Evolutionary conservation across 257 asterid genomes (phyloP).

Genomic region (Solanum microdontum): DNA sequence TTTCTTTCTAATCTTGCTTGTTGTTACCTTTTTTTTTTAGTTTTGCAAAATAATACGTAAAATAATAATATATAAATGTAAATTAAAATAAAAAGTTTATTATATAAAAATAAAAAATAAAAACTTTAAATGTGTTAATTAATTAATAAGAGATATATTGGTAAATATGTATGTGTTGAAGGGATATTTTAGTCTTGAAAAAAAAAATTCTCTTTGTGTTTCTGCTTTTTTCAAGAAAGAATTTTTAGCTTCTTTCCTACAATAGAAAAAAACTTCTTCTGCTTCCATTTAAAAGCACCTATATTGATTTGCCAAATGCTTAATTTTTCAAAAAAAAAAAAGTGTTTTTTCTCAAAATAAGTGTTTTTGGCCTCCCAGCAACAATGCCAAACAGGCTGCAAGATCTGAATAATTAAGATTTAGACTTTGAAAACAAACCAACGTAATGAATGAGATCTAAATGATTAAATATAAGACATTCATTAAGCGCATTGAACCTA

Average conservation of each 20-base stretch:
- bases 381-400: background rate
- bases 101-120: no score
- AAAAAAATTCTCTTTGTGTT: background rate
- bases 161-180: background rate
- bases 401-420: background rate
- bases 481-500: background rate
- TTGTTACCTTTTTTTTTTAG: no score
- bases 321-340: no score
- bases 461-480: background rate
- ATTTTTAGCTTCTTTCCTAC: background rate
- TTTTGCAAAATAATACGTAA: no score
- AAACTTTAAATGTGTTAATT: no score
- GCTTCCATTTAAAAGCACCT: background rate
- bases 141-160: background rate
- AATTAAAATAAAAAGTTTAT: no score
- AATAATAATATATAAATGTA: no score
- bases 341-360: no score
- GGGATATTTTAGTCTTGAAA: background rate
- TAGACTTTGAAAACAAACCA: background rate
- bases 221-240: background rate
- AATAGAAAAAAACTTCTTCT: background rate
- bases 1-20: no score
- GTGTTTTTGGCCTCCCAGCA: background rate
- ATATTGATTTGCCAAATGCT: background rate
- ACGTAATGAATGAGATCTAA: background rate